These are phyloP conservation scores for Hemisphaericaspora lyxosophila DNA, from an alignment of 1,139 yeast species.

Conservation along the genomic window DNA sequence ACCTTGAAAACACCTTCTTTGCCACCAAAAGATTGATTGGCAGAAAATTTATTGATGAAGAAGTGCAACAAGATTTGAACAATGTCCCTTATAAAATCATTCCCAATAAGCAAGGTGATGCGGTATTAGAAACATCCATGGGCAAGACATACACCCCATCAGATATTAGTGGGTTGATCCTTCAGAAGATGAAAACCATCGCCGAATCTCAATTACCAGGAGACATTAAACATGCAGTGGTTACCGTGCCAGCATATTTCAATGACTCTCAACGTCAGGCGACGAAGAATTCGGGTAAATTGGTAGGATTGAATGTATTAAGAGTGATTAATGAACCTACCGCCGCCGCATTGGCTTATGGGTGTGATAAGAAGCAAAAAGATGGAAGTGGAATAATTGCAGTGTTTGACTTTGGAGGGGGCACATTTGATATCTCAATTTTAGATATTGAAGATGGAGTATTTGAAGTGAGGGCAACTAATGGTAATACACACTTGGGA, in stretches of 20 bases:
- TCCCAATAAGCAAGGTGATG: conserved; percentile 50
- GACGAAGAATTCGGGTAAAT: conserved; percentile 67
- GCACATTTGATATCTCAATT: conserved; percentile 79
- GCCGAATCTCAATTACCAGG: conserved; percentile 49
- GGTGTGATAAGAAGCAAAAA: conserved; percentile 47
- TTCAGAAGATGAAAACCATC: conserved; percentile 54
- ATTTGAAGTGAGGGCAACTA: conserved; percentile 79
- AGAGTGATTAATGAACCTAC: conserved; percentile 80
- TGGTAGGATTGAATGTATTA: conserved; percentile 64
- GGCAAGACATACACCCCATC: conserved; percentile 50
- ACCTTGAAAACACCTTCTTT: conserved; percentile 67
- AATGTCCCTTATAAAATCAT: conserved; percentile 11
- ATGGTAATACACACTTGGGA: conserved; percentile 81
- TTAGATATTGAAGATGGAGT: conserved; percentile 80
- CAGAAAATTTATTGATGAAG: conserved; percentile 58
- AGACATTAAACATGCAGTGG: conserved; percentile 59
- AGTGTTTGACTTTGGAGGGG: conserved; percentile 82
- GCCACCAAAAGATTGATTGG: conserved; percentile 78
- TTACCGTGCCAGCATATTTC: conserved; percentile 80
- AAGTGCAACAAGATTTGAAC: conserved; percentile 60
- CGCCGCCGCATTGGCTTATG: conserved; percentile 81
- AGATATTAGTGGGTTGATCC: conserved; percentile 53
- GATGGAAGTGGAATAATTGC: conserved; percentile 69
- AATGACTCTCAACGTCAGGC: conserved; percentile 80
- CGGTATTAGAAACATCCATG: conserved; percentile 49